Evolutionary conservation across 2,329 filamentous ascomycete species (phyloP).

Genomic region (Colletotrichum euphorbiae): DNA sequence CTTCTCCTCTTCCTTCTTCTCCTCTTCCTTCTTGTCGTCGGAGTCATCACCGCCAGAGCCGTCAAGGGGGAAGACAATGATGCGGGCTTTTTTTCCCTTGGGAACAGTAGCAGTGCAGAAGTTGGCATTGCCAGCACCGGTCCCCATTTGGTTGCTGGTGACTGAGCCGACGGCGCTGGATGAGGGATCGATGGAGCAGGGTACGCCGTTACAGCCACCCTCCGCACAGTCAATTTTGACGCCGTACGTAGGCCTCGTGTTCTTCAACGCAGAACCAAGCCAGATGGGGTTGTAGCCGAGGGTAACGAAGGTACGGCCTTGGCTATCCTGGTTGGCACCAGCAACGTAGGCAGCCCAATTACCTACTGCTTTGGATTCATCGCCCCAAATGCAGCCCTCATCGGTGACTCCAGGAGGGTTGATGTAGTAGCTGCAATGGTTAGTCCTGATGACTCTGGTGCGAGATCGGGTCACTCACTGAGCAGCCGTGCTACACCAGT

Average conservation of each 20-base stretch:
- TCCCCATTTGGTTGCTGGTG: slow-evolving; percentile 62
- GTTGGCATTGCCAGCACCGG: slow-evolving; percentile 74
- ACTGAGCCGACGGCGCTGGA: slow-evolving; percentile 68
- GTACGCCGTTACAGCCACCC: slow-evolving; percentile 76
- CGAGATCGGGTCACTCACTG: slow-evolving; percentile 66
- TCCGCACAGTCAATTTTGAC: slow-evolving; percentile 77
- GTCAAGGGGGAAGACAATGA: slow-evolving; percentile 69
- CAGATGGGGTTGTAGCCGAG: slow-evolving; percentile 84
- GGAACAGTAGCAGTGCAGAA: slow-evolving; percentile 85
- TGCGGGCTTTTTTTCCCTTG: slow-evolving; percentile 72
- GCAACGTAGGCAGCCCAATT: slow-evolving; percentile 85
- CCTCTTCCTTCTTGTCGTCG: slow-evolving; percentile 39
- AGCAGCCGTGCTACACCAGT: slow-evolving; percentile 79
- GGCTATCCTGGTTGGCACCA: slow-evolving; percentile 75
- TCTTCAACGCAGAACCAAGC: slow-evolving; percentile 64
- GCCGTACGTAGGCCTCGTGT: slow-evolving; percentile 72
- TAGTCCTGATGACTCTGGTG: neutral
- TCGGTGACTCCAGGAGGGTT: slow-evolving; percentile 76
- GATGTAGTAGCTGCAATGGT: slow-evolving; percentile 73
- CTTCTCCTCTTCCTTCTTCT: slow-evolving; percentile 19
- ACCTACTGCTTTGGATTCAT: slow-evolving; percentile 69
- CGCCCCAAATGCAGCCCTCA: slow-evolving; percentile 79
- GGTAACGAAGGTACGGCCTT: slow-evolving; percentile 78
- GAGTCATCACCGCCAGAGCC: slow-evolving; percentile 51
- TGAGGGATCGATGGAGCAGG: slow-evolving; percentile 76